These are phyloP conservation scores for Rhizopus stolonifer DNA, from an alignment of 371 early-diverging fungal species.

Conservation along the genomic window DNA sequence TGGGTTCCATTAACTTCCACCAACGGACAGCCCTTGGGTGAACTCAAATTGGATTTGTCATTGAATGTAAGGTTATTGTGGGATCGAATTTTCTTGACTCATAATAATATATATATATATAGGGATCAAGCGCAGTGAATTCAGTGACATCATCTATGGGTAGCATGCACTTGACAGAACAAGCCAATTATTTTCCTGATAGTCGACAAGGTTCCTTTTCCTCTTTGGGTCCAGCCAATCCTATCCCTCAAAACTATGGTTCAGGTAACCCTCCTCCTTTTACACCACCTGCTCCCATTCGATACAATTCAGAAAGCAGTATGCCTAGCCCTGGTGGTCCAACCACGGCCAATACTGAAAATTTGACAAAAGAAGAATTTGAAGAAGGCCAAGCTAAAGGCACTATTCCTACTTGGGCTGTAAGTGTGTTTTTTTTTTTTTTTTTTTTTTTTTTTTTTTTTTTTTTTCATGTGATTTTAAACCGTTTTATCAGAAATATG, in stretches of 20 bases:
- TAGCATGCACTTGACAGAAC: conserved; percentile 18
- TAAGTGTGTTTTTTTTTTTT: too few species aligned
- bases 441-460: too few species aligned
- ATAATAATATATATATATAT: too few species aligned
- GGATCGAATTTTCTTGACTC: too few species aligned
- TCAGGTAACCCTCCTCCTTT: conserved; percentile 28
- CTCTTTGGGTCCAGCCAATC: conserved; percentile 27
- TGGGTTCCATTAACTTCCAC: conserved; percentile 16
- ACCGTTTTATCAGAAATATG: conserved; percentile 27
- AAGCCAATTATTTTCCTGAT: neutral
- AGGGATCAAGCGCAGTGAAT: conserved; percentile 18
- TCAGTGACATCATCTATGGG: conserved; percentile 21
- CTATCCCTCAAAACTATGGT: conserved; percentile 28
- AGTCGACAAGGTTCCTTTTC: conserved; percentile 22
- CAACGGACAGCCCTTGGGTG: conserved; percentile 14
- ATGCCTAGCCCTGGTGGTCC: conserved; percentile 17
- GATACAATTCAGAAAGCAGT: conserved; percentile 10
- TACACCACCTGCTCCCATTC: conserved; percentile 19
- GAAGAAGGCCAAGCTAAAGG: conserved; percentile 26
- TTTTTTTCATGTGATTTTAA: too few species aligned
- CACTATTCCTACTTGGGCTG: conserved; percentile 20
- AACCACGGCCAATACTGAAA: conserved; percentile 12
- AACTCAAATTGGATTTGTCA: conserved; percentile 18
- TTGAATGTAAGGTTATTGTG: conserved; percentile 18
- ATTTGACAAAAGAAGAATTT: conserved; percentile 20